Conservation (phyloP, 2,329 filamentous ascomycete species). For the Monilinia vaccinii-corymbosi region DNA sequence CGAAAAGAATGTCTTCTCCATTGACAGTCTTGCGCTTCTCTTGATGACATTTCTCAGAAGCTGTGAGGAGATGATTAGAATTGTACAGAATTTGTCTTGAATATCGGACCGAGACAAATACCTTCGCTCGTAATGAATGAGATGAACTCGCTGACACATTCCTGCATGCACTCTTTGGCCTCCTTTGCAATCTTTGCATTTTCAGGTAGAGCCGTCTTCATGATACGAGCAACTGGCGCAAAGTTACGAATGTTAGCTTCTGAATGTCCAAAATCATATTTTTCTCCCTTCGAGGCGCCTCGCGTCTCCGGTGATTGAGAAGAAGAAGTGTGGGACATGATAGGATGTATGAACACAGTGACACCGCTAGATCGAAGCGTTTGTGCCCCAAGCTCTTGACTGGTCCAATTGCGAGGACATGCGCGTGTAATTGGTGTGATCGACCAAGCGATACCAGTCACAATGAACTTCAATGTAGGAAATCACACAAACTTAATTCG, state of each 20-base stretch:
- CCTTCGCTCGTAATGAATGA: constrained; percentile 99
- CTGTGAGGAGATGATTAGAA: constrained; percentile 40
- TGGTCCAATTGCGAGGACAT: constrained; percentile 26
- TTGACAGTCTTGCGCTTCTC: constrained; percentile 99
- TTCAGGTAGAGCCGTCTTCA: constrained; percentile 95
- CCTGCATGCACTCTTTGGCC: constrained; percentile 99
- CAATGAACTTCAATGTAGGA: constrained; percentile 23
- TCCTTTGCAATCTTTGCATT: constrained; percentile 99
- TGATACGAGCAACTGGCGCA: constrained; percentile 94
- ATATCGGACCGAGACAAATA: constrained; percentile 37
- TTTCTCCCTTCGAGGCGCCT: constrained; percentile 33
- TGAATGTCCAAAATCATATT: constrained; percentile 30
- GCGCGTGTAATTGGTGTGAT: constrained; percentile 35
- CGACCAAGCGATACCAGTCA: constrained; percentile 42
- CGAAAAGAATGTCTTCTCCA: constrained; percentile 95
- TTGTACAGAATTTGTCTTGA: constrained; percentile 10
- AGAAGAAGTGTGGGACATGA: constrained; percentile 53
- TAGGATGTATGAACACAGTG: constrained; percentile 26
- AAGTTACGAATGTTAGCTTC: constrained; percentile 95
- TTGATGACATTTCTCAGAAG: constrained; percentile 98
- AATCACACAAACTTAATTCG: constrained; percentile 48
- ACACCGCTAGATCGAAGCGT: constrained; percentile 26
- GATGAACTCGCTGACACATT: constrained; percentile 99
- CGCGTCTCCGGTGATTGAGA: constrained; percentile 40
- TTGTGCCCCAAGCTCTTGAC: constrained; percentile 26